These are phyloP conservation scores for Lentinula edodes DNA, from an alignment of 768 basidiomycete species.

Conservation along the genomic window DNA sequence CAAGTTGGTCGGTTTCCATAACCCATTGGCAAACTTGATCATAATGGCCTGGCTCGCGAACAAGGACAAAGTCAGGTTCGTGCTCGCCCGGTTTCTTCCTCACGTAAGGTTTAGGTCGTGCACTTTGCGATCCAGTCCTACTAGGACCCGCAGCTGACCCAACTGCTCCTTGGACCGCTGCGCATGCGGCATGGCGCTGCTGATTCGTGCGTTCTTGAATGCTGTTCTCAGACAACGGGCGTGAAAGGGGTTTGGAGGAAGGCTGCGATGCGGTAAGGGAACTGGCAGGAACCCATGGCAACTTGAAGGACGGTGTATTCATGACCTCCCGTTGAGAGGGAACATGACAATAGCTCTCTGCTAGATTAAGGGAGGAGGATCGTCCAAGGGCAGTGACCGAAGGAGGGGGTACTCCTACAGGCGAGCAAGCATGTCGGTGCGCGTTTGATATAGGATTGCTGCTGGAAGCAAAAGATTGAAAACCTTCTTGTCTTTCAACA, in stretches of 20 bases:
- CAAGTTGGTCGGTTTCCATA: background rate
- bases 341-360: background rate
- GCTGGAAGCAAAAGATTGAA: too few species aligned
- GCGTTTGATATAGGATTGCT: background rate
- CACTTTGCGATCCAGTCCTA: background rate
- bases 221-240: too few species aligned
- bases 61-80: background rate
- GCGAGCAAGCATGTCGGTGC: too few species aligned
- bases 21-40: background rate
- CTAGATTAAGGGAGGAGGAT: background rate
- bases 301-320: too few species aligned
- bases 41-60: background rate
- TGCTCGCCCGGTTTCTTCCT: background rate
- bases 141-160: background rate
- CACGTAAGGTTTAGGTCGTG: background rate
- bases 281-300: background rate
- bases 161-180: background rate
- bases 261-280: background rate
- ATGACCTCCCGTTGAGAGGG: background rate
- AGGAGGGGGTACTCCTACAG: background rate
- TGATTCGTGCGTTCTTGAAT: background rate
- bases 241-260: background rate
- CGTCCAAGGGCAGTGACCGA: background rate
- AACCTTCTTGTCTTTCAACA: too few species aligned
- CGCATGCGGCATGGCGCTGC: background rate